phyloP scores from a whole-genome alignment of 2,329 filamentous ascomycete species.

The Arthrobotrys sinensis region DNA sequence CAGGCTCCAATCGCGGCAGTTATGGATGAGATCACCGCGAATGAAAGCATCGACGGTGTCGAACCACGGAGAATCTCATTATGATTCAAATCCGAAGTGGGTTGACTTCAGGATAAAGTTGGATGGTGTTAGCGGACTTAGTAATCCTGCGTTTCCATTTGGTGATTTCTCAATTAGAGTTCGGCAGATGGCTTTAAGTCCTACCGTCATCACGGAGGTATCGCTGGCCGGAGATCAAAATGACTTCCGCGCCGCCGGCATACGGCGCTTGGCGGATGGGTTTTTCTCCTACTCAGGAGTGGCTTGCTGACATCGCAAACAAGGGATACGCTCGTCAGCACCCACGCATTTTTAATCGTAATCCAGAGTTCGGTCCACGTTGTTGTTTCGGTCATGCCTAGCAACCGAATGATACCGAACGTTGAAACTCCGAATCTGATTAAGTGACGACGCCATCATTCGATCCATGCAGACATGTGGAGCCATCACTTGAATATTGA shows the following conservation, averaged over 20 bases:
- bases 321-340: conserved; percentile 29
- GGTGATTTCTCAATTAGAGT: conserved; percentile 3
- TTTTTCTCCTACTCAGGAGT: conserved; percentile 11
- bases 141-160: conserved; percentile 28
- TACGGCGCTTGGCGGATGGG: conserved; percentile 13
- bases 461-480: conserved; percentile 24
- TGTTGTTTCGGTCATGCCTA: conserved; percentile 21
- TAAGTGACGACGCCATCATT: conserved; percentile 34
- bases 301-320: conserved; percentile 43
- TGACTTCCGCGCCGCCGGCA: conserved; percentile 36
- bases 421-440: neutral
- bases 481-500: conserved; percentile 11
- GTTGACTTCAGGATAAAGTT: conserved; percentile 44
- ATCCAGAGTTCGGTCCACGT: conserved; percentile 32
- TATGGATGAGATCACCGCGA: conserved; percentile 22
- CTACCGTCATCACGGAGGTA: conserved; percentile 28
- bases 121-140: conserved; percentile 57
- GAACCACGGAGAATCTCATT: conserved; percentile 31
- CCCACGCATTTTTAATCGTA: conserved; percentile 25
- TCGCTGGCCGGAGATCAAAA: conserved; percentile 35
- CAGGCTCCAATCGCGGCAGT: conserved; percentile 39
- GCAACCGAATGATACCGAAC: conserved; percentile 10
- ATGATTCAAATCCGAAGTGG: conserved; percentile 41
- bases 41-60: conserved; percentile 22
- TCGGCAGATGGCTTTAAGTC: conserved; percentile 41